Conservation (phyloP, 352 stramenopile genomes). For the Salisapilia sapeloensis region DNA sequence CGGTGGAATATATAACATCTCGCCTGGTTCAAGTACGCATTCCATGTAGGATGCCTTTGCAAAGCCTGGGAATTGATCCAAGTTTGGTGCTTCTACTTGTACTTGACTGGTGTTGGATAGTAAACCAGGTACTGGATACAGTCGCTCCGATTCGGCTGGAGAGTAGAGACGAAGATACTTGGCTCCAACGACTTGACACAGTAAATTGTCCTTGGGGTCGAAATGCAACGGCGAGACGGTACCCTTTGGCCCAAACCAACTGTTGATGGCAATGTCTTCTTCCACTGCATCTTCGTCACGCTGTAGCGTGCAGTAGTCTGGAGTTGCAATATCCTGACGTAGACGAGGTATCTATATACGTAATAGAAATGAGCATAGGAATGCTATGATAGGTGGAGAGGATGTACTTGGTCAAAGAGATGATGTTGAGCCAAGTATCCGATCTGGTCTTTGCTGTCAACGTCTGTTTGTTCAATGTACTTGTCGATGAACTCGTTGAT, state of each 20-base stretch:
- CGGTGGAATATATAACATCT: constrained; percentile 82
- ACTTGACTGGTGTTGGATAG: constrained; percentile 78
- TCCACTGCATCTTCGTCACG: constrained; percentile 20
- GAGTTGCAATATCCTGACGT: constrained; percentile 60
- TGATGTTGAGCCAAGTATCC: constrained; percentile 82
- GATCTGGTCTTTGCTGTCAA: constrained; percentile 1
- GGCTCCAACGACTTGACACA: constrained; percentile 70
- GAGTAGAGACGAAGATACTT: constrained; percentile 79
- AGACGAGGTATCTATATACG: constrained; percentile 56
- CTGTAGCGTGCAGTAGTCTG: constrained; percentile 77
- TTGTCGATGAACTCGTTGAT: constrained; percentile 62
- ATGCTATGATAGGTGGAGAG: too few species aligned
- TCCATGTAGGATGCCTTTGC: constrained; percentile 30
- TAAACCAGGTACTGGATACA: constrained; percentile 74
- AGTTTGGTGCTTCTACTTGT: constrained; percentile 30
- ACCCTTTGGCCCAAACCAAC: constrained; percentile 67
- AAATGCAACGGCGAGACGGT: constrained; percentile 81
- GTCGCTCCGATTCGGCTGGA: constrained; percentile 32
- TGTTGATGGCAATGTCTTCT: constrained; percentile 67
- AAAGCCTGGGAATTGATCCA: constrained; percentile 33
- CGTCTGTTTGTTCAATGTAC: constrained; percentile 15
- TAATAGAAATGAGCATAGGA: constrained; percentile 1
- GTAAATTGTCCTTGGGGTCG: constrained; percentile 81
- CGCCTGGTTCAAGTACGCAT: constrained; percentile 41
- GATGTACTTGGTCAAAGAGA: constrained; percentile 76